phyloP scores from a whole-genome alignment of 2,329 filamentous ascomycete genomes.

The Colletotrichum musae region DNA sequence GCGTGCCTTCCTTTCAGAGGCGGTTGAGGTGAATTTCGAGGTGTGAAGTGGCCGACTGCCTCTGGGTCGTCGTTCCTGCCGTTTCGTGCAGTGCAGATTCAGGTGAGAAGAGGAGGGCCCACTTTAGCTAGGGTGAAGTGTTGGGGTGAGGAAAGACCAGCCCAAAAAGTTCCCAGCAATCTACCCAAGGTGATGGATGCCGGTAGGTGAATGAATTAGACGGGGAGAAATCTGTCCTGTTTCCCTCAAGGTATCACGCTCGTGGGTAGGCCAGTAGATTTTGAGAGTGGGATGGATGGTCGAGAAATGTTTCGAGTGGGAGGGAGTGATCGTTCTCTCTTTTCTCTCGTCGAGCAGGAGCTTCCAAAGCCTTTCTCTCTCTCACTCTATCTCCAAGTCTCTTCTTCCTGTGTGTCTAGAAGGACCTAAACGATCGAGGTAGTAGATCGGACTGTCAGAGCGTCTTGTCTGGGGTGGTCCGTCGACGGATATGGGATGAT shows the following conservation, averaged over 20 bases:
- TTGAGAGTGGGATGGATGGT: conserved; percentile 18
- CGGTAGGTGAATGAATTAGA: conserved; percentile 16
- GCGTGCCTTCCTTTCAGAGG: conserved; percentile 31
- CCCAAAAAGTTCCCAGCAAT: conserved; percentile 14
- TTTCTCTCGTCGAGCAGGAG: conserved; percentile 18
- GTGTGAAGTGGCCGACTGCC: conserved; percentile 1
- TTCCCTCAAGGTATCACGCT: conserved; percentile 36
- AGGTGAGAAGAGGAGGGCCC: conserved; percentile 18
- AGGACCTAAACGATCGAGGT: conserved; percentile 38
- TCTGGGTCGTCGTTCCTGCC: conserved; percentile 16
- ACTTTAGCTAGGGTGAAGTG: conserved; percentile 20
- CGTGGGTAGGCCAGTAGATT: conserved; percentile 23
- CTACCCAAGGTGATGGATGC: background rate
- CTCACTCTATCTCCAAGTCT: conserved; percentile 31
- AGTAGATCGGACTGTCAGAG: conserved; percentile 26
- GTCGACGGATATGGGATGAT: conserved; percentile 20
- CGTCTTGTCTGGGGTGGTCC: conserved; percentile 27
- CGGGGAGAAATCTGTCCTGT: conserved; percentile 4
- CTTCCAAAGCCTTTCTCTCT: conserved; percentile 28
- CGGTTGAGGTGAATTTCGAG: conserved; percentile 22
- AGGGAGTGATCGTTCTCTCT: conserved; percentile 12
- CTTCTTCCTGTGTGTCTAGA: conserved; percentile 38
- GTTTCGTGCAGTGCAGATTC: conserved; percentile 21
- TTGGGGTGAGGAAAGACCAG: conserved; percentile 2
- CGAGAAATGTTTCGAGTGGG: conserved; percentile 3